These are phyloP conservation scores for Schwanniomyces occidentalis DNA, from an alignment of 805 yeast species.

Conservation along the genomic window DNA sequence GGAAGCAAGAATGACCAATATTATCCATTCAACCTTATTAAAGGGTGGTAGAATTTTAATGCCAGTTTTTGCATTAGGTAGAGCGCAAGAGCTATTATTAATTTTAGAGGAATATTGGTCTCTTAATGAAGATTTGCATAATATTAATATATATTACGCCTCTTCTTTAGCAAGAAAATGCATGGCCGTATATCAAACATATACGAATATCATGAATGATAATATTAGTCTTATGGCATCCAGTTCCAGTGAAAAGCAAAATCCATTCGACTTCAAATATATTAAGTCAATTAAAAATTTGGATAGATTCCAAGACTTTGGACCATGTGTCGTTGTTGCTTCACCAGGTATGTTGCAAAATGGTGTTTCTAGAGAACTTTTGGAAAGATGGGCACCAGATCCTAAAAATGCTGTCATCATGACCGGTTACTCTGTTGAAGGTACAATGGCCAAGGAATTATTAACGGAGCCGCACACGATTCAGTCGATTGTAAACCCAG, in stretches of 20 bases:
- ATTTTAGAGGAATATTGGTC: slow-evolving; percentile 96
- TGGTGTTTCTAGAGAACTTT: slow-evolving; percentile 86
- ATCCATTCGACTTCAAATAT: slow-evolving; percentile 88
- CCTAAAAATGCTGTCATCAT: slow-evolving; percentile 82
- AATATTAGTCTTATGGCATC: slow-evolving; percentile 70
- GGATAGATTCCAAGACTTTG: slow-evolving; percentile 87
- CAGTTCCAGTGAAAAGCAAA: slow-evolving; percentile 38
- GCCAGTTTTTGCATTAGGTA: slow-evolving; percentile 95
- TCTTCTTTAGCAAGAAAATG: slow-evolving; percentile 92
- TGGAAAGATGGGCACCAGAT: slow-evolving; percentile 98
- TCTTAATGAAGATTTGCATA: slow-evolving; percentile 75
- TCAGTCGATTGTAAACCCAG: slow-evolving; percentile 80
- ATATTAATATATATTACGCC: slow-evolving; percentile 84
- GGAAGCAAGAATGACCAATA: slow-evolving; percentile 75
- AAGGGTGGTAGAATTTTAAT: slow-evolving; percentile 90
- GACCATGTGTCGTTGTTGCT: slow-evolving; percentile 95
- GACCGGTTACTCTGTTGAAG: slow-evolving; percentile 98
- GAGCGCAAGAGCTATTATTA: slow-evolving; percentile 90
- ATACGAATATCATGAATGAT: slow-evolving; percentile 97
- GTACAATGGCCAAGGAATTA: slow-evolving; percentile 92
- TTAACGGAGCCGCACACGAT: slow-evolving; percentile 89
- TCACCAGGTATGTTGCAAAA: slow-evolving; percentile 98
- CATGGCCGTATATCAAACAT: slow-evolving; percentile 96
- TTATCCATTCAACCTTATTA: slow-evolving; percentile 78
- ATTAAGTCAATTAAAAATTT: slow-evolving; percentile 76